phyloP scores from a whole-genome alignment of 2,329 filamentous ascomycete genomes.

The Alternaria metachromatica region DNA sequence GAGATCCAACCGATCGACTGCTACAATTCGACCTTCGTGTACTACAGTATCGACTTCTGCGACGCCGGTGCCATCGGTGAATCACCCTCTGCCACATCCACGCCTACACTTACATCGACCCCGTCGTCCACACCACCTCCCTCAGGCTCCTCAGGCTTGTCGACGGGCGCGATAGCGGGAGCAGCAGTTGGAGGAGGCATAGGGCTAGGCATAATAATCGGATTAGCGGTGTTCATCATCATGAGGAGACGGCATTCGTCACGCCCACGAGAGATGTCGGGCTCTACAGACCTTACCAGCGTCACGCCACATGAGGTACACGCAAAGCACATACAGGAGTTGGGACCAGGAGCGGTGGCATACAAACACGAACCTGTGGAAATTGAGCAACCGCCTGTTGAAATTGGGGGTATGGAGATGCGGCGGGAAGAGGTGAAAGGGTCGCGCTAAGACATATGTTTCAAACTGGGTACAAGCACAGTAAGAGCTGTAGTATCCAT shows the following conservation, averaged over 20 bases:
- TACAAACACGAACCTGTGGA: constrained; percentile 8
- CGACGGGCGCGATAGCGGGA: constrained; percentile 5
- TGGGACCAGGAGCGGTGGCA: not conserved
- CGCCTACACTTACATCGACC: not conserved
- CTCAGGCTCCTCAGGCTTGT: constrained; percentile 2
- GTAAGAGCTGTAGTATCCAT: too few relatives aligned
- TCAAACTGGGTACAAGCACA: too few relatives aligned
- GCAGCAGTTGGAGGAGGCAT: constrained; percentile 4
- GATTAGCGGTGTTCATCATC: constrained; percentile 1
- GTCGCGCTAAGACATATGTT: too few relatives aligned
- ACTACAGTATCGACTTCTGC: constrained; percentile 14
- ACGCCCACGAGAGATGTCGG: not conserved
- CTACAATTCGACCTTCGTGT: constrained; percentile 11
- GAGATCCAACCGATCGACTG: constrained; percentile 9
- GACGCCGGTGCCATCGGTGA: not conserved
- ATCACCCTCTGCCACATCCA: not conserved
- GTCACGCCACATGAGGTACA: not conserved
- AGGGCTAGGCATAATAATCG: not conserved
- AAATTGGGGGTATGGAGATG: constrained; percentile 3
- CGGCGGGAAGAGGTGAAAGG: not conserved
- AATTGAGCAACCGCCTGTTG: constrained; percentile 6
- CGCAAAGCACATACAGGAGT: constrained; percentile 4
- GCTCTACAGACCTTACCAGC: not conserved
- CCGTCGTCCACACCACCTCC: not conserved
- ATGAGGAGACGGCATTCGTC: not conserved